Evolutionary conservation across 2,329 filamentous ascomycete species (phyloP), one percentile per base, ranked within the genome.

Genomic region (Purpureocillium lavendulum): DNA sequence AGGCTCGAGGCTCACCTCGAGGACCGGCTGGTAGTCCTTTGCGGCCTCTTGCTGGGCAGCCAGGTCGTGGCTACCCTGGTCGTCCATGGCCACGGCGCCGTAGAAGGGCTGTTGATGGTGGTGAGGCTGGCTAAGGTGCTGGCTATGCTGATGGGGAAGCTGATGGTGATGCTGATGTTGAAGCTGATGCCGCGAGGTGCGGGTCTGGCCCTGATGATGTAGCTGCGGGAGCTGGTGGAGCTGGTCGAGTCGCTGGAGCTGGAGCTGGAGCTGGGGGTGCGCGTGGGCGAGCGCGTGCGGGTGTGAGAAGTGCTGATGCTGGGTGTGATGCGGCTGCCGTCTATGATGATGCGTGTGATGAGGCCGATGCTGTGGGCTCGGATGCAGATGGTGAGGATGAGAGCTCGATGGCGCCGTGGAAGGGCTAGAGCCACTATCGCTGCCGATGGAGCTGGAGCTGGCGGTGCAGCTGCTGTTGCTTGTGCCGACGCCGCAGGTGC

Each of bases 31-130:
- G 53, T 77, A 82, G 30, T 75, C 69, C 40, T 71, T 63, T 9
- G 77, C 77, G 24, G 77, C 70, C 35, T 71, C 73, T 56, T 81
- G 74, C 57, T 82, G 77, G 38, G 75, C 75, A 31, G 65, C 68
- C 39, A 78, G 59, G 45, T 72, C 71, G 47, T 67, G 60, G 38
- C 54, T 49, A 16, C 50, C 48, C 37, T 56, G 52, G 13, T 56
- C 57, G 30, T 61, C 58, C 61, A 64, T 64, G 42, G 47, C 56
- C 38, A 49, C 44, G 31, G 38, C 16, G 11, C 34, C 26, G 45
- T 30, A 44, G 46, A 29, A 32, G 33, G 46, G 47, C 39, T 44
- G 45, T 38, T 26, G 10, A 5, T 26, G 21, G 18, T 42, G 45
- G 16, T 17, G 40, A 37, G 36, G 6, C 6, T 11, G 29, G 30